These are phyloP conservation scores for Fusarium praegraminearum DNA, from an alignment of 2,329 filamentous ascomycete genomes.

Conservation along the genomic window DNA sequence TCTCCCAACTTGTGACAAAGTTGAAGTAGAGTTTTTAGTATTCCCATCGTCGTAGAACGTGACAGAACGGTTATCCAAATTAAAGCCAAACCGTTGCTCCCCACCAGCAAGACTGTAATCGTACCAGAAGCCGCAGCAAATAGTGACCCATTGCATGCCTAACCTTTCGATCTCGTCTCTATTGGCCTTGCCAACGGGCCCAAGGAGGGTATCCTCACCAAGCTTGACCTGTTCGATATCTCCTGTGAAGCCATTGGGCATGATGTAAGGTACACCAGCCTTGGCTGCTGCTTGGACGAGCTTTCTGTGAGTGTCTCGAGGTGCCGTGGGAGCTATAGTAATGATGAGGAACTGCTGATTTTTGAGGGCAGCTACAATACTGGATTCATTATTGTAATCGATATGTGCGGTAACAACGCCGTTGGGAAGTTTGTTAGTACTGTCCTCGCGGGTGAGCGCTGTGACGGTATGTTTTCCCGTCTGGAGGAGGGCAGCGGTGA, in stretches of 20 bases:
- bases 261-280: slow-evolving; percentile 63
- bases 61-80: slow-evolving; percentile 57
- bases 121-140: slow-evolving; percentile 68
- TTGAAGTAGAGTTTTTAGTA: slow-evolving; percentile 55
- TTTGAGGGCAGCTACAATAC: slow-evolving; percentile 61
- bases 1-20: slow-evolving; percentile 66
- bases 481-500: slow-evolving; percentile 58
- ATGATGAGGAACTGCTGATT: slow-evolving; percentile 68
- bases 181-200: slow-evolving; percentile 35
- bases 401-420: slow-evolving; percentile 58
- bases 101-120: slow-evolving; percentile 61
- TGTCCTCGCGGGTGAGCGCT: slow-evolving; percentile 62
- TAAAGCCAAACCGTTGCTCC: slow-evolving; percentile 59
- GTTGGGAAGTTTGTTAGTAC: slow-evolving; percentile 56
- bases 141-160: slow-evolving; percentile 59
- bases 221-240: slow-evolving; percentile 49
- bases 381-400: slow-evolving; percentile 57
- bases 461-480: slow-evolving; percentile 65
- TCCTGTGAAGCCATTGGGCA: slow-evolving; percentile 61
- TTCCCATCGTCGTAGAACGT: slow-evolving; percentile 63
- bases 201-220: slow-evolving; percentile 48
- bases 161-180: slow-evolving; percentile 56
- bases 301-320: slow-evolving; percentile 57
- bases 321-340: slow-evolving; percentile 57
- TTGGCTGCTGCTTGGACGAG: slow-evolving; percentile 63